Conservation (phyloP, 2,329 filamentous ascomycete genomes). For the Aspergillus floridensis region DNA sequence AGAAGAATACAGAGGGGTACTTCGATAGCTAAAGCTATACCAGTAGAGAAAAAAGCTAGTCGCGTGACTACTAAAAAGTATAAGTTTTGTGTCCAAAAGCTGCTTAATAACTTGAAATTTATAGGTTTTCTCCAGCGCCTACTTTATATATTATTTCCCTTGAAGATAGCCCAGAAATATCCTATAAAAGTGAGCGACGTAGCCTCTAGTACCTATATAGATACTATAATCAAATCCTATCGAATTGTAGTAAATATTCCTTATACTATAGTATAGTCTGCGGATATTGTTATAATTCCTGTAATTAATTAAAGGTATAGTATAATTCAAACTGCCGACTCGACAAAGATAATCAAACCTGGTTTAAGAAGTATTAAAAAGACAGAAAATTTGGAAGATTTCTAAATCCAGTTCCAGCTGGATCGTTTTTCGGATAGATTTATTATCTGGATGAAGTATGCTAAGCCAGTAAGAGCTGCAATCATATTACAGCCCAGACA, state of each 20-base stretch:
- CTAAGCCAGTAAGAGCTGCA: too few relatives aligned
- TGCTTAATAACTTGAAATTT: too few relatives aligned
- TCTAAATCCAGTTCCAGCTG: not conserved
- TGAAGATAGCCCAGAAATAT: conserved; percentile 61
- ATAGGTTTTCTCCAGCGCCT: too few relatives aligned
- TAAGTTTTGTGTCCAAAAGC: too few relatives aligned
- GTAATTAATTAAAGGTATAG: conserved; percentile 70
- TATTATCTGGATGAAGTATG: conserved; percentile 24
- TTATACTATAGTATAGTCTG: conserved; percentile 69
- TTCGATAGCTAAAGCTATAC: too few relatives aligned
- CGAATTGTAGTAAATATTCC: conserved; percentile 71
- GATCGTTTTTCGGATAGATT: conserved; percentile 1
- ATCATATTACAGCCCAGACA: too few relatives aligned
- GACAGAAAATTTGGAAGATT: conserved; percentile 23
- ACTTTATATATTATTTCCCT: too few relatives aligned
- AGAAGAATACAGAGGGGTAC: too few relatives aligned
- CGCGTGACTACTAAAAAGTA: too few relatives aligned
- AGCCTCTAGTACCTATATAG: conserved; percentile 64
- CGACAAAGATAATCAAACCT: conserved; percentile 58
- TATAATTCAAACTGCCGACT: conserved; percentile 66
- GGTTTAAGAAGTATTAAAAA: conserved; percentile 56
- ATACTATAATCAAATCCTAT: conserved; percentile 73
- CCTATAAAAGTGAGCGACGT: conserved; percentile 65
- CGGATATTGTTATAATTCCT: conserved; percentile 62
- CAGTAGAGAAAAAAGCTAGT: too few relatives aligned